A percentile compares a stretch with the other conserved stretches of the same genome.
Evolutionary conservation across 1,139 yeast genomes (phyloP).

Genomic region (Magnusiomyces starmeri): DNA sequence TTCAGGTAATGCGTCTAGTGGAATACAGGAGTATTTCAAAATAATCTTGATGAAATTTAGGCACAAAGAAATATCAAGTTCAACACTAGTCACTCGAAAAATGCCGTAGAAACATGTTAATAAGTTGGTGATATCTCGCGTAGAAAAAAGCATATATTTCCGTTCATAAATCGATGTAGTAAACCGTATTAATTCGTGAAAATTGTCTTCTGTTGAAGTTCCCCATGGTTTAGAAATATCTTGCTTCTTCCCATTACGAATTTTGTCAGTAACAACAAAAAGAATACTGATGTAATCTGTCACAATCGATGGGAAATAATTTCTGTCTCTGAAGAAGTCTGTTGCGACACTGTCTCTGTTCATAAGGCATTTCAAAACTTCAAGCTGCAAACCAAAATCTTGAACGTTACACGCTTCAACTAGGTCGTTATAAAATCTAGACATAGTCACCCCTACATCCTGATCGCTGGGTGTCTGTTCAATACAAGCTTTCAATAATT

Average conservation of each 20-base stretch:
- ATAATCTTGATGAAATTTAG: slow-evolving; percentile 44
- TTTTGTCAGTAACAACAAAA: slow-evolving; percentile 29
- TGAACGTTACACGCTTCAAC: slow-evolving; percentile 41
- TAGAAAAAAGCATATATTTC: slow-evolving; percentile 41
- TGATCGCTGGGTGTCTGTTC: slow-evolving; percentile 40
- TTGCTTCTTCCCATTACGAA: slow-evolving; percentile 21
- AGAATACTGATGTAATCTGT: slow-evolving; percentile 33
- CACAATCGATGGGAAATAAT: slow-evolving; percentile 41
- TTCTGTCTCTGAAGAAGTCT: slow-evolving; percentile 45
- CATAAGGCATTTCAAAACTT: slow-evolving; percentile 48
- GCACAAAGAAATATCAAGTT: slow-evolving; percentile 38
- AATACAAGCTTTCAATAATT: slow-evolving; percentile 51
- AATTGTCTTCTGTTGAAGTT: slow-evolving; percentile 28
- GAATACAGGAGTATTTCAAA: slow-evolving; percentile 44
- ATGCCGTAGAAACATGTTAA: slow-evolving; percentile 37
- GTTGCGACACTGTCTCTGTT: slow-evolving; percentile 54
- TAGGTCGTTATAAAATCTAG: slow-evolving; percentile 57
- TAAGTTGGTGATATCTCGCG: slow-evolving; percentile 20
- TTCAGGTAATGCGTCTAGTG: slow-evolving; percentile 36
- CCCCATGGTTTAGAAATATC: slow-evolving; percentile 32
- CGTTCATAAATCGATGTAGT: slow-evolving; percentile 43
- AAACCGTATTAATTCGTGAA: slow-evolving; percentile 36
- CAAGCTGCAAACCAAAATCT: slow-evolving; percentile 53
- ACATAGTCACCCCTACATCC: slow-evolving; percentile 39
- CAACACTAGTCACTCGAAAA: slow-evolving; percentile 41